Evolutionary conservation across 176 grass and related monocot genomes (phyloP).

Genomic region (Thalia dealbata): DNA sequence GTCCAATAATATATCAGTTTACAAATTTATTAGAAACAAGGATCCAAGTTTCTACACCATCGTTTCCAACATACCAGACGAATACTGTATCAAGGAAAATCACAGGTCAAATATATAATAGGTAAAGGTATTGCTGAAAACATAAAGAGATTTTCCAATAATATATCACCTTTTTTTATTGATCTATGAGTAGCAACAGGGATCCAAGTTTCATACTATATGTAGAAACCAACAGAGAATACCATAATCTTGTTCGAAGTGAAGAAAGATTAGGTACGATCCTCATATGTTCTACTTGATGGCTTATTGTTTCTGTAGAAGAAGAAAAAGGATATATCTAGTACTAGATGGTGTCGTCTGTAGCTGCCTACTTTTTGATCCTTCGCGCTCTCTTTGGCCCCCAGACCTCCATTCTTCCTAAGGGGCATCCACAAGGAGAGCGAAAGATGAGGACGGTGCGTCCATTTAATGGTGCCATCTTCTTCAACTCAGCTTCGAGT

Average conservation of each 20-base stretch:
- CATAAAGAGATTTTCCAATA: neutral
- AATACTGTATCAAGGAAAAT: neutral
- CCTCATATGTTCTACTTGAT: neutral
- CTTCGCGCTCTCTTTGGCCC: constrained; percentile 72
- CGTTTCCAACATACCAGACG: neutral
- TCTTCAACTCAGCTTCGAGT: constrained; percentile 81
- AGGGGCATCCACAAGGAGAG: constrained; percentile 62
- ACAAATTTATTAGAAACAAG: neutral
- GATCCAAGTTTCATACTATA: neutral
- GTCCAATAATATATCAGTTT: neutral
- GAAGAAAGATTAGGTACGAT: neutral
- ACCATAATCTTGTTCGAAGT: constrained; percentile 1
- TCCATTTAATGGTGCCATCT: constrained; percentile 97
- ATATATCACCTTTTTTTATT: neutral
- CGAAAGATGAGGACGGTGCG: constrained; percentile 90
- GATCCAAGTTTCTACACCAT: neutral
- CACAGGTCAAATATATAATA: neutral
- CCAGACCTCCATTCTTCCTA: constrained; percentile 94
- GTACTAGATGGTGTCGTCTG: neutral
- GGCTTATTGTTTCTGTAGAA: neutral
- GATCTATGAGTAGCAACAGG: constrained; percentile 1
- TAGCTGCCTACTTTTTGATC: constrained; percentile 64
- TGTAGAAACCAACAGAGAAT: neutral
- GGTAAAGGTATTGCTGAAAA: neutral
- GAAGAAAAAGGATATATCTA: neutral